These are phyloP conservation scores for Aureobasidium sp. DNA, from an alignment of 2,329 filamentous ascomycete species.

Conservation along the genomic window DNA sequence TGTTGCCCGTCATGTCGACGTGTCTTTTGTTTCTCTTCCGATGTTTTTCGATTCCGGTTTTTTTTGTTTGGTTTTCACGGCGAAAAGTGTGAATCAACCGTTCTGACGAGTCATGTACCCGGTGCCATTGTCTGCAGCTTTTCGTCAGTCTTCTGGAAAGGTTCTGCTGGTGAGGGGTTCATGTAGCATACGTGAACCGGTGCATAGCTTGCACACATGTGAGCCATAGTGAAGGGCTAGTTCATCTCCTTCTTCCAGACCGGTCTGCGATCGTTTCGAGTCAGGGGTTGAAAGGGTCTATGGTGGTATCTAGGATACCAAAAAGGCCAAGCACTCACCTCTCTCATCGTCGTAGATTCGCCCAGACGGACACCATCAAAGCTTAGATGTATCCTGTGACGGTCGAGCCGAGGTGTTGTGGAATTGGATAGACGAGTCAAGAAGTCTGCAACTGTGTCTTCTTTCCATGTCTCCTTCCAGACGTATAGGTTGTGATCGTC, in stretches of 20 bases:
- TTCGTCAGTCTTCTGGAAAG: neutral
- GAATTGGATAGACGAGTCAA: neutral
- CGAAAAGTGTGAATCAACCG: no score
- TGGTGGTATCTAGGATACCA: neutral
- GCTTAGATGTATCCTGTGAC: constrained; percentile 3
- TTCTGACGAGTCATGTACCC: constrained; percentile 8
- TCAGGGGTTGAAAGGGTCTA: neutral
- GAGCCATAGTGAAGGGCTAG: constrained; percentile 1
- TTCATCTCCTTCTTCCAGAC: constrained; percentile 9
- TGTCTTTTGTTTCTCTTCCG: neutral
- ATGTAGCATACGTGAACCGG: neutral
- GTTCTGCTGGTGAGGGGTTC: no score
- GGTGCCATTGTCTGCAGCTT: neutral
- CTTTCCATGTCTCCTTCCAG: constrained; percentile 4
- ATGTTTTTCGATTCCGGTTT: neutral
- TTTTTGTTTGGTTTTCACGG: no score
- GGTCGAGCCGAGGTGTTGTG: neutral
- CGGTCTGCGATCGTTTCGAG: neutral
- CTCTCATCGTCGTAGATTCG: neutral
- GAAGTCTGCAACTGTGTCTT: constrained; percentile 4
- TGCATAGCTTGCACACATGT: neutral
- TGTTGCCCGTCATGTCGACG: neutral
- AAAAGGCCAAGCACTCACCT: neutral
- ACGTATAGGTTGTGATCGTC: constrained; percentile 3
- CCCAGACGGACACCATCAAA: constrained; percentile 11